A percentile compares a stretch with the other conserved stretches of the same genome.
phyloP scores from a whole-genome alignment of 345 rosid genomes.

The Triadica sebifera region DNA sequence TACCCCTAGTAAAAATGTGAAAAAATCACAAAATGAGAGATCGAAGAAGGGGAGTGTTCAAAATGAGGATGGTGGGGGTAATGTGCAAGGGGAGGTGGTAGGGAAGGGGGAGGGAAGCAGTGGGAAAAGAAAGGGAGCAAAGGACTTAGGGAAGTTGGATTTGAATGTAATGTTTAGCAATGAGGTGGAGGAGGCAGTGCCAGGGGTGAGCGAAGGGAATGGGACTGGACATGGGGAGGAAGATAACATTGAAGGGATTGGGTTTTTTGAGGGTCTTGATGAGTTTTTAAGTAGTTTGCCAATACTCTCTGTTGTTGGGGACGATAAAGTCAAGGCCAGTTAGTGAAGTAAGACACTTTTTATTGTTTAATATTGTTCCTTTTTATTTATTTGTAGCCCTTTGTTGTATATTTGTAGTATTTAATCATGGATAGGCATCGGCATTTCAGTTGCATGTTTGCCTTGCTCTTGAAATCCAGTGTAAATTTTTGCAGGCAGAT shows the following conservation, averaged over 20 bases:
- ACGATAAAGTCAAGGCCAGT: slow-evolving; percentile 78
- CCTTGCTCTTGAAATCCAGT: slow-evolving; percentile 1
- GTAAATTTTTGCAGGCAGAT: slow-evolving; percentile 11
- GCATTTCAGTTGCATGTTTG: slow-evolving; percentile 10
- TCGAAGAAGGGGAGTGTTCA: slow-evolving; percentile 28
- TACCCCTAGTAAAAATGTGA: slow-evolving; percentile 34
- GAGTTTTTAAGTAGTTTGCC: slow-evolving; percentile 94
- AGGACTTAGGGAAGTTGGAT: slow-evolving; percentile 76
- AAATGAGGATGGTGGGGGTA: slow-evolving; percentile 30
- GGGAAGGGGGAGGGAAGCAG: slow-evolving; percentile 35
- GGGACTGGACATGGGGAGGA: slow-evolving; percentile 56
- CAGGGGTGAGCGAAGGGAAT: slow-evolving; percentile 40
- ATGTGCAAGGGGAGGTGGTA: slow-evolving; percentile 20
- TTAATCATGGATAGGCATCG: slow-evolving; percentile 9
- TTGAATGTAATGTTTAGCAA: slow-evolving; percentile 96
- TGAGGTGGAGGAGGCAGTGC: slow-evolving; percentile 68
- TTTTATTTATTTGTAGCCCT: not conserved
- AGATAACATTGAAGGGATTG: slow-evolving; percentile 77
- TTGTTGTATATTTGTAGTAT: slow-evolving; percentile 13
- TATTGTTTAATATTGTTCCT: not conserved
- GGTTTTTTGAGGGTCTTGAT: slow-evolving; percentile 93
- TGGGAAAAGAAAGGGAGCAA: slow-evolving; percentile 52
- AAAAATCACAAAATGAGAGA: slow-evolving; percentile 39
- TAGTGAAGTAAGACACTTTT: slow-evolving; percentile 47
- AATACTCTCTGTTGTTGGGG: slow-evolving; percentile 73